A percentile compares a stretch with the other conserved stretches of the same genome.
Evolutionary conservation across 108 stramenopile genomes (phyloP).

Genomic region (Skeletonema costatum): DNA sequence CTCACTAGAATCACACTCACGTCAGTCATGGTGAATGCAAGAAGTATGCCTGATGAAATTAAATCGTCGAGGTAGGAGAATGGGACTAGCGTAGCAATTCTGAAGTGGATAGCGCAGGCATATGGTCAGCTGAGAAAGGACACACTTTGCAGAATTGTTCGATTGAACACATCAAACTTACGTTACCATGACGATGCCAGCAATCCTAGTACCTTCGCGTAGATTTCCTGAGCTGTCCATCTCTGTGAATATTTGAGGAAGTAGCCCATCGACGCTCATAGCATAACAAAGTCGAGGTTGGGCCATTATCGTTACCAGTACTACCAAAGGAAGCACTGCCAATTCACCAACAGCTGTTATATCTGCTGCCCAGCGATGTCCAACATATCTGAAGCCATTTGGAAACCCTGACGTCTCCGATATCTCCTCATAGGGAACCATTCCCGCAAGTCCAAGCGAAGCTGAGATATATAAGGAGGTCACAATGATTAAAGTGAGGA

Average conservation of each 20-base stretch:
- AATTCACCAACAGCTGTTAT: conserved; percentile 80
- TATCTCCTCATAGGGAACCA: conserved; percentile 70
- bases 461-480: conserved; percentile 60
- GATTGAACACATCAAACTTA: neutral
- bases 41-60: conserved; percentile 77
- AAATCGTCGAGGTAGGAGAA: conserved; percentile 78
- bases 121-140: neutral
- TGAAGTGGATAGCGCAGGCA: neutral
- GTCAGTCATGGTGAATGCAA: conserved; percentile 72
- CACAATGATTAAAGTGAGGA: conserved; percentile 58
- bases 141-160: neutral
- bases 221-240: conserved; percentile 77
- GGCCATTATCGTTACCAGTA: conserved; percentile 83
- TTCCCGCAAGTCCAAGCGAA: conserved; percentile 62
- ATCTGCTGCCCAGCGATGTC: conserved; percentile 58
- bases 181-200: conserved; percentile 61
- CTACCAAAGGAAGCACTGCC: conserved; percentile 85
- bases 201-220: conserved; percentile 5
- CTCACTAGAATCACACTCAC: conserved; percentile 32
- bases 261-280: conserved; percentile 85
- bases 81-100: conserved; percentile 81
- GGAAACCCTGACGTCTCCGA: conserved; percentile 74
- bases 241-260: conserved; percentile 72
- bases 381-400: conserved; percentile 67
- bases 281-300: conserved; percentile 86